Base-by-base conservation (phyloP, 73 alveolate genomes). In the Loxodes magnus region DNA sequence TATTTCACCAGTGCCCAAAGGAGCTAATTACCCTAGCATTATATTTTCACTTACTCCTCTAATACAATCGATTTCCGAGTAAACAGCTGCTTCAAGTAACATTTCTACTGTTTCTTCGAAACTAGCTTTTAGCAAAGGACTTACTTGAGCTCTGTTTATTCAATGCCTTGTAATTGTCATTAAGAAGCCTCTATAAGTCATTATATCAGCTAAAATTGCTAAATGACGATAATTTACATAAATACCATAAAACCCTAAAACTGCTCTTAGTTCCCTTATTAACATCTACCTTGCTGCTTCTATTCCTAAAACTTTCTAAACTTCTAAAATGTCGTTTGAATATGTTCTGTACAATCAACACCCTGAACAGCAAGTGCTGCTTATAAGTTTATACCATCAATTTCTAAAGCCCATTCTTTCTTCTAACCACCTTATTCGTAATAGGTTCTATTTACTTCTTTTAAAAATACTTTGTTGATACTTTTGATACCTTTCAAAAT, bases 41-140 rank as follows among this genome's bases (percentile, higher is more conserved):
- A 93, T 82, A 74, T 85, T 93, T 77, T 93, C 99, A 19, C 98
- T 80, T 3, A 89, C 82, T 4, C 98, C 98, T 64, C 46, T 84
- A 19, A 90, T 68, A 12, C 59, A 67, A 69, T 94, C 98, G 23
- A 51, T 74, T 73, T 88, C 99, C 14, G 93, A 82, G 74, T 84
- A 93, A 17, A 90, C 87, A 6, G 99, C 98, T 0, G 99, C 99
- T 63, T 94, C 98, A 50, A 91, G 70, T 58, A 96, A 71, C 22
- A 96, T 96, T 73, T 96, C 99, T 2, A 96, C 99, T 7, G 99
- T 94, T 74, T 94, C 99, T 69, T 94, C 99, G 43, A 94, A 94
- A 9, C 96, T 71, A 37, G 80, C 59, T 16, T 74, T 79, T 55
- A 50, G 35, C 49, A 58, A 73, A 16, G 97, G 97, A 10, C 99